Conservation (phyloP, 2,329 filamentous ascomycete genomes). For the Epichloe hybrida region DNA sequence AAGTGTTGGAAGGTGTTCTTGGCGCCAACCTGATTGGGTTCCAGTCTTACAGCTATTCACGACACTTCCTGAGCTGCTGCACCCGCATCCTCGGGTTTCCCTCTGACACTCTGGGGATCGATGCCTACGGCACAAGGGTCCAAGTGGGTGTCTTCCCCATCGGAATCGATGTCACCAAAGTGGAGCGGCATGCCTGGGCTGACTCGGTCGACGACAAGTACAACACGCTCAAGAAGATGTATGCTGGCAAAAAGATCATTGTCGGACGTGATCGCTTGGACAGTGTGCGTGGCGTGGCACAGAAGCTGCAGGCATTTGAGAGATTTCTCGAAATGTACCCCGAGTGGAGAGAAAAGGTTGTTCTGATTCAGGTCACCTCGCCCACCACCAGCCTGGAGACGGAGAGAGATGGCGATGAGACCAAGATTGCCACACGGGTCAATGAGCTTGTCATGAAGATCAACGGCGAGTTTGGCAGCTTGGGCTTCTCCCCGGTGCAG, state of each 20-base stretch:
- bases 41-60: conserved; percentile 88
- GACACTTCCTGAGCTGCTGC: conserved; percentile 90
- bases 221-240: conserved; percentile 58
- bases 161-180: conserved; percentile 76
- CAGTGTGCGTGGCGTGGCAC: conserved; percentile 82
- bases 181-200: conserved; percentile 62
- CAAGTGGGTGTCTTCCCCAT: conserved; percentile 91
- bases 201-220: conserved; percentile 59
- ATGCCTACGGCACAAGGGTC: conserved; percentile 78
- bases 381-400: conserved; percentile 72
- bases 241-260: conserved; percentile 86
- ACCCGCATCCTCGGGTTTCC: conserved; percentile 84
- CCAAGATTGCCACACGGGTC: conserved; percentile 75
- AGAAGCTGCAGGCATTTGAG: conserved; percentile 91
- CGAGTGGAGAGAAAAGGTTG: conserved; percentile 83
- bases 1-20: conserved; percentile 77
- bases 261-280: conserved; percentile 90
- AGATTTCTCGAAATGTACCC: conserved; percentile 82
- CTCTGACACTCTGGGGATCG: conserved; percentile 71
- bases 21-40: conserved; percentile 90
- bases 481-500: conserved; percentile 82
- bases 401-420: conserved; percentile 61
- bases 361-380: conserved; percentile 89
- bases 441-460: conserved; percentile 84
- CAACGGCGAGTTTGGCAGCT: conserved; percentile 77